These are phyloP conservation scores for Polyporus tsugae DNA, from an alignment of 1,284 basidiomycete species.

Conservation along the genomic window DNA sequence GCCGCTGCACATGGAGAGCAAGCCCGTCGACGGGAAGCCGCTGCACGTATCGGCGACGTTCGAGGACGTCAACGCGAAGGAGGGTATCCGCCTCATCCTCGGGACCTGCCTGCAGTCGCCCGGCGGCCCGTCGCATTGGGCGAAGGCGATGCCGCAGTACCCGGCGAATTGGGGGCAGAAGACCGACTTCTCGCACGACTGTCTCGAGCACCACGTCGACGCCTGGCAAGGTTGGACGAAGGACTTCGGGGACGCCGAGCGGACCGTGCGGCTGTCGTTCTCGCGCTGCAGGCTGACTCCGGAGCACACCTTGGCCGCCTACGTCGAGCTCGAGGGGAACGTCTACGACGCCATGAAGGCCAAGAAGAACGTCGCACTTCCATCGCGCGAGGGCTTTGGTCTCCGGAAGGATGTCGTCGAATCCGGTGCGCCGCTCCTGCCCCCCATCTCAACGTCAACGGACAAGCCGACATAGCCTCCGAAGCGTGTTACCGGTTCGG, in stretches of 20 bases:
- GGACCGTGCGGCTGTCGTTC: conserved; percentile 17
- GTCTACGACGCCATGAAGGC: background rate
- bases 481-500: background rate
- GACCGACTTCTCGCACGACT: conserved; percentile 1
- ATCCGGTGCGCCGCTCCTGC: background rate
- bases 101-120: conserved; percentile 1
- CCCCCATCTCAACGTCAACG: background rate
- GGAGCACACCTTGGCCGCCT: background rate
- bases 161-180: background rate
- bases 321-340: conserved; percentile 5
- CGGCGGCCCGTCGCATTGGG: conserved; percentile 4
- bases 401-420: background rate
- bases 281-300: conserved; percentile 5
- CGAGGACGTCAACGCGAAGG: conserved; percentile 4
- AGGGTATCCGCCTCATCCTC: conserved; percentile 6
- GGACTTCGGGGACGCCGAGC: conserved; percentile 12
- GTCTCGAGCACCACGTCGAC: conserved; percentile 10
- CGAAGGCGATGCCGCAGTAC: background rate
- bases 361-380: background rate
- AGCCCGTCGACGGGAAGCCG: background rate
- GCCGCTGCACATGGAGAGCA: background rate
- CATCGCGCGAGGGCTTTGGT: background rate
- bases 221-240: conserved; percentile 9
- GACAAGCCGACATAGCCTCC: background rate
- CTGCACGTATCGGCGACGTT: background rate